Evolutionary conservation across 306 rosid species (phyloP).

Genomic region (Cicer pinnatifidum): DNA sequence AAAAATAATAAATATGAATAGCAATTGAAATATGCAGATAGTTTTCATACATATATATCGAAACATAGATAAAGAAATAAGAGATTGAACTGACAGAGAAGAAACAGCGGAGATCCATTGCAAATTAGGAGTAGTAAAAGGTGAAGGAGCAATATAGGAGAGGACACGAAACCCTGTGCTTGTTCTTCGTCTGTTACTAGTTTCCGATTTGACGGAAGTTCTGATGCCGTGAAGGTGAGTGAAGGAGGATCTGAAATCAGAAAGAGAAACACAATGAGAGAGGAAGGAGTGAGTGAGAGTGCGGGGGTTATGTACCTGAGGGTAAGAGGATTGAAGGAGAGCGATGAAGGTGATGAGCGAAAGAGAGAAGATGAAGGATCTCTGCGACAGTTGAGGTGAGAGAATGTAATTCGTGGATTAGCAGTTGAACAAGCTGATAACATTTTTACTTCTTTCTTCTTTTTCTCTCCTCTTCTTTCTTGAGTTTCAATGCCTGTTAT

Average conservation of each 20-base stretch:
- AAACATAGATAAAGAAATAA: not conserved
- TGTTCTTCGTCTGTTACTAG: not conserved
- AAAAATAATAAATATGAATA: not conserved
- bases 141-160: constrained; percentile 55
- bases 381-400: constrained; percentile 25
- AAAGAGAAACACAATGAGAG: constrained; percentile 13
- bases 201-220: constrained; percentile 35
- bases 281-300: not conserved
- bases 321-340: constrained; percentile 44
- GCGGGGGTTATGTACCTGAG: not conserved
- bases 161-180: constrained; percentile 46
- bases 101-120: constrained; percentile 71
- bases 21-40: not conserved
- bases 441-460: constrained; percentile 31
- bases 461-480: not conserved
- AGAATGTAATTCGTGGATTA: constrained; percentile 7
- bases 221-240: constrained; percentile 38
- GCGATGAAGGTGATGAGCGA: constrained; percentile 8
- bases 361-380: constrained; percentile 26
- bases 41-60: not conserved
- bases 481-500: not conserved
- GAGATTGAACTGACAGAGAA: constrained; percentile 51
- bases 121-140: constrained; percentile 57
- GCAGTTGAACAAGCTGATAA: not conserved
- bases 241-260: constrained; percentile 49